Percentiles rank a stretch among this genome's conserved stretches.
Conservation (phyloP, 2,329 filamentous ascomycete genomes). For the Madurella mycetomatis region DNA sequence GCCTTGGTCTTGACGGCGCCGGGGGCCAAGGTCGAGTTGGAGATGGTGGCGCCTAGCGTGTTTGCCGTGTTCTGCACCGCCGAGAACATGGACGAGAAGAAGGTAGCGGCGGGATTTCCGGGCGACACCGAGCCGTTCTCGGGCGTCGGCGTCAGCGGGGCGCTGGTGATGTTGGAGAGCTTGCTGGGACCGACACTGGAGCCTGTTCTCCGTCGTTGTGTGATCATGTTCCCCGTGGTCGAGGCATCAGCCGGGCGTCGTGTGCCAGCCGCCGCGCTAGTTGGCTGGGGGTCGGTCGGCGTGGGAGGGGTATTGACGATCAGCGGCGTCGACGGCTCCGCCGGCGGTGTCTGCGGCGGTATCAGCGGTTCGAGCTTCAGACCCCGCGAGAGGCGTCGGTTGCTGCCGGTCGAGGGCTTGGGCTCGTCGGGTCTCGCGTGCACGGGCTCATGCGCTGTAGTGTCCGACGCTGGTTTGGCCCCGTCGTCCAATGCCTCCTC, state of each 20-base stretch:
- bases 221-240: constrained; percentile 66
- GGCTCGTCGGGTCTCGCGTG: constrained; percentile 9
- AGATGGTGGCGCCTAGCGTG: constrained; percentile 68
- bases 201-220: constrained; percentile 57
- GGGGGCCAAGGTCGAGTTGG: constrained; percentile 57
- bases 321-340: constrained; percentile 43
- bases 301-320: constrained; percentile 66
- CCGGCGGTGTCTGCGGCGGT: constrained; percentile 47
- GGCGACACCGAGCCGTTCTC: constrained; percentile 55
- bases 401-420: constrained; percentile 22
- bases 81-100: constrained; percentile 91
- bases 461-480: constrained; percentile 14
- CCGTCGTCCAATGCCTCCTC: constrained; percentile 42
- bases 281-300: constrained; percentile 46
- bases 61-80: constrained; percentile 89
- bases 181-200: constrained; percentile 70
- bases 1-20: constrained; percentile 42
- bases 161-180: constrained; percentile 69
- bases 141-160: constrained; percentile 69
- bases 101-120: constrained; percentile 59
- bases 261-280: constrained; percentile 23
- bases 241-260: constrained; percentile 48
- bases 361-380: constrained; percentile 30
- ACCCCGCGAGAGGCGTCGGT: constrained; percentile 29
- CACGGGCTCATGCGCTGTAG: constrained; percentile 4